These are phyloP conservation scores for Prunus salicina DNA, from an alignment of 306 rosid species.

Conservation along the genomic window DNA sequence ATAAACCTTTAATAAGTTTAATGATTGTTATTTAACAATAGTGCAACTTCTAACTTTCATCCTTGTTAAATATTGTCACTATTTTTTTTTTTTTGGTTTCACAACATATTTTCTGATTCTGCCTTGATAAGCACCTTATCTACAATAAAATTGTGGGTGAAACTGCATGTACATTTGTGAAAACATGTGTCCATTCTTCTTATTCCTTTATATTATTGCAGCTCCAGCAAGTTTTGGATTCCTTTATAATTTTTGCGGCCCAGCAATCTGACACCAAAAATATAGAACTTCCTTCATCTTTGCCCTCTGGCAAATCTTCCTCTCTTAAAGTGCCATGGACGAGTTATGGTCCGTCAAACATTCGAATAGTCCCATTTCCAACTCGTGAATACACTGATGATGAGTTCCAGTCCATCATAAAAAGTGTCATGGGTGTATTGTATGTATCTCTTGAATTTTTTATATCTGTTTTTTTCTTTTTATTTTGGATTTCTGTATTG, in stretches of 20 bases:
- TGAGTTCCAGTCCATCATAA: slow-evolving; percentile 88
- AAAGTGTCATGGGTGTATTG: slow-evolving; percentile 90
- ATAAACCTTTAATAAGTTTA: not conserved
- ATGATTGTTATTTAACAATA: not conserved
- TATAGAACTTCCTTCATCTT: slow-evolving; percentile 35
- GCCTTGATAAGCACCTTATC: not conserved
- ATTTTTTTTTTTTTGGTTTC: not conserved
- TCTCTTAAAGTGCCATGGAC: slow-evolving; percentile 48
- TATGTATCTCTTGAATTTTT: slow-evolving; percentile 39
- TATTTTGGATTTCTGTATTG: slow-evolving; percentile 11
- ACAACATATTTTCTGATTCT: not conserved
- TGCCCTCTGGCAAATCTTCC: slow-evolving; percentile 31
- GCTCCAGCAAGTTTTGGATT: slow-evolving; percentile 90
- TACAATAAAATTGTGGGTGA: not conserved
- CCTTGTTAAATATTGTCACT: not conserved
- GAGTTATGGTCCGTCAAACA: slow-evolving; percentile 61
- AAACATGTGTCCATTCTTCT: slow-evolving; percentile 13
- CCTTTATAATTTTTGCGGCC: slow-evolving; percentile 74
- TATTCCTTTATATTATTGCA: slow-evolving; percentile 45
- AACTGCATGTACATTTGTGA: not conserved
- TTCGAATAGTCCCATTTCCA: slow-evolving; percentile 88
- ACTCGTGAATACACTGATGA: slow-evolving; percentile 93
- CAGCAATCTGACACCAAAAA: slow-evolving; percentile 56
- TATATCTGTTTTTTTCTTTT: not conserved
- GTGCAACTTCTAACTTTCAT: not conserved